Percentiles rank a stretch among this genome's conserved stretches.
These are phyloP conservation scores for Phytopythium kandeliae DNA, from an alignment of 352 stramenopile genomes.

Conservation along the genomic window DNA sequence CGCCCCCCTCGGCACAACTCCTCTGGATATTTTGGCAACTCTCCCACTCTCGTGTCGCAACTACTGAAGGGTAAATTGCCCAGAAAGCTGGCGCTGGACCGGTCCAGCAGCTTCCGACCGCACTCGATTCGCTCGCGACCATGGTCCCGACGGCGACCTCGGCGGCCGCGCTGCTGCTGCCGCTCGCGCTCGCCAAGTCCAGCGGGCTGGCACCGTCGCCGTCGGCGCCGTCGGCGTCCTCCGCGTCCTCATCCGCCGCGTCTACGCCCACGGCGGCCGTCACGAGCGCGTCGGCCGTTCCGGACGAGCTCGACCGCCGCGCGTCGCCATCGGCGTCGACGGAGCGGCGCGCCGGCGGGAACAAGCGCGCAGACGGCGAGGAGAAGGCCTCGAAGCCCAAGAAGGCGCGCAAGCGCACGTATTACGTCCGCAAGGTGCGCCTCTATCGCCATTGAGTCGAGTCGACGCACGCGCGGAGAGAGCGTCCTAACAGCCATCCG, in stretches of 20 bases:
- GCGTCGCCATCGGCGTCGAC: no score
- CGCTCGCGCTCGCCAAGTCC: not conserved
- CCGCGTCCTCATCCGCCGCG: not conserved
- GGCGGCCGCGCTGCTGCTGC: constrained; percentile 2
- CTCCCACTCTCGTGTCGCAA: not conserved
- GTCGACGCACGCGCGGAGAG: no score
- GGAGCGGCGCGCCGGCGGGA: not conserved
- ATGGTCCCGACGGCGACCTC: not conserved
- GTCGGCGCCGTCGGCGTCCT: not conserved
- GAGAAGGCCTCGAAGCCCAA: constrained; percentile 11
- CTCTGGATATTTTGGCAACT: not conserved
- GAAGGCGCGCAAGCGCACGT: constrained; percentile 30
- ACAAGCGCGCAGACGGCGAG: no score
- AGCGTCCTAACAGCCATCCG: no score
- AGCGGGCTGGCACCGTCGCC: not conserved
- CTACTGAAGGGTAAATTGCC: no score
- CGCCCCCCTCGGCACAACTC: no score
- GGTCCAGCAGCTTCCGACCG: no score
- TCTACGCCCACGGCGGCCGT: not conserved
- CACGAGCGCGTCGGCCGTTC: no score
- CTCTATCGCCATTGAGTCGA: no score
- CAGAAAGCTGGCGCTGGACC: no score
- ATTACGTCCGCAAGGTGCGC: constrained; percentile 39
- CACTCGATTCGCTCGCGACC: no score
- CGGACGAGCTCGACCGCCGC: no score